phyloP scores from a whole-genome alignment of 192 early-diverging fungal species.

The Linnemannia exigua region DNA sequence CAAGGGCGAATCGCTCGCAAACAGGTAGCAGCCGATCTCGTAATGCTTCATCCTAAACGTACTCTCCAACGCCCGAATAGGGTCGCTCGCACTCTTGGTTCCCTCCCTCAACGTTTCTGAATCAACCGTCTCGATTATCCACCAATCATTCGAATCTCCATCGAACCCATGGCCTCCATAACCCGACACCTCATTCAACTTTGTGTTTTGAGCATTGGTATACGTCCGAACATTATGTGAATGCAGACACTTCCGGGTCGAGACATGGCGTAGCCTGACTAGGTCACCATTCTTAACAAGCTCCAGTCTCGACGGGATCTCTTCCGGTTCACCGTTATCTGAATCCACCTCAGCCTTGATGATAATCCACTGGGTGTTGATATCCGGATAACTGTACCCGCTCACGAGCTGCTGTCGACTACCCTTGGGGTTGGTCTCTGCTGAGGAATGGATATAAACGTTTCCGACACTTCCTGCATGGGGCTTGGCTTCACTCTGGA shows the following conservation, averaged over 20 bases:
- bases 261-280: conserved; percentile 77
- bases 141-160: conserved; percentile 92
- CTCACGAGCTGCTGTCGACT: conserved; percentile 79
- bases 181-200: conserved; percentile 46
- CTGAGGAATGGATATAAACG: conserved; percentile 71
- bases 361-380: conserved; percentile 74
- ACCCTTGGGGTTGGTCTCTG: conserved; percentile 64
- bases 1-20: conserved; percentile 53
- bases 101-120: conserved; percentile 54
- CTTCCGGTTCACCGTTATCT: conserved; percentile 13
- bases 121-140: conserved; percentile 78
- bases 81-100: not conserved
- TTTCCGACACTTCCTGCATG: not conserved
- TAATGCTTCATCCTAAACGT: conserved; percentile 78
- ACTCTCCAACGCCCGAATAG: conserved; percentile 66
- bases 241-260: conserved; percentile 70
- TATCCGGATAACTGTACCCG: conserved; percentile 73
- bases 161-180: conserved; percentile 74
- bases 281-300: conserved; percentile 77
- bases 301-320: conserved; percentile 50
- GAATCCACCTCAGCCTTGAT: conserved; percentile 42
- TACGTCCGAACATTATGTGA: conserved; percentile 68
- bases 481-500: conserved; percentile 63
- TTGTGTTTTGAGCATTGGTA: not conserved
- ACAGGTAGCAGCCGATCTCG: conserved; percentile 77